Conservation (phyloP, 164 flowering plant species). For the Euptelea pleiosperma region DNA sequence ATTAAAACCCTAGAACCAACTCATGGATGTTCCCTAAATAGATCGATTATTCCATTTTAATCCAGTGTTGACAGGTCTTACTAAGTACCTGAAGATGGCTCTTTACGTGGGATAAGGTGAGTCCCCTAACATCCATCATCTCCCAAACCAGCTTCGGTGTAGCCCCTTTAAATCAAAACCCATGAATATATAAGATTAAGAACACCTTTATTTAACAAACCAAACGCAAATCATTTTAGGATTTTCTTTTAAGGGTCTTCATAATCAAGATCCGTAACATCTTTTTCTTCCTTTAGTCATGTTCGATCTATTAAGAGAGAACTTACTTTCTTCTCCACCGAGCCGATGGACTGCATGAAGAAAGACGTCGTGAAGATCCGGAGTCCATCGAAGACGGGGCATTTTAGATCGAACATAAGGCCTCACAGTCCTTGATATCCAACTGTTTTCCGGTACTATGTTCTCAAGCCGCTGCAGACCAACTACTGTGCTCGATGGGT, state of each 20-base stretch:
- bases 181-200: not conserved
- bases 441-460: constrained; percentile 4
- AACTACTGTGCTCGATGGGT: constrained; percentile 5
- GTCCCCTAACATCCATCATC: constrained; percentile 33
- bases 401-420: constrained; percentile 15
- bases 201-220: too few species aligned
- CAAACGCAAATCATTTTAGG: not conserved
- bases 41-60: too few species aligned
- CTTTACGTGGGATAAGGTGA: constrained; percentile 38
- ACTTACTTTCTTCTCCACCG: constrained; percentile 22
- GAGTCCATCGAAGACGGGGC: constrained; percentile 21
- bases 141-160: constrained; percentile 36
- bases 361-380: constrained; percentile 17
- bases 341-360: constrained; percentile 15
- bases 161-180: constrained; percentile 29
- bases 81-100: constrained; percentile 39
- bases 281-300: not conserved
- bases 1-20: not conserved
- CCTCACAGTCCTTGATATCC: constrained; percentile 8
- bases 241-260: not conserved
- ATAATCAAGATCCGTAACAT: not conserved
- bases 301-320: not conserved
- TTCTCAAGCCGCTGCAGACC: constrained; percentile 2
- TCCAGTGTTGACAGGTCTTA: too few species aligned
- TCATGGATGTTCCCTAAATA: too few species aligned